Conservation (phyloP, 345 rosid genomes). For the Brassica incana region DNA sequence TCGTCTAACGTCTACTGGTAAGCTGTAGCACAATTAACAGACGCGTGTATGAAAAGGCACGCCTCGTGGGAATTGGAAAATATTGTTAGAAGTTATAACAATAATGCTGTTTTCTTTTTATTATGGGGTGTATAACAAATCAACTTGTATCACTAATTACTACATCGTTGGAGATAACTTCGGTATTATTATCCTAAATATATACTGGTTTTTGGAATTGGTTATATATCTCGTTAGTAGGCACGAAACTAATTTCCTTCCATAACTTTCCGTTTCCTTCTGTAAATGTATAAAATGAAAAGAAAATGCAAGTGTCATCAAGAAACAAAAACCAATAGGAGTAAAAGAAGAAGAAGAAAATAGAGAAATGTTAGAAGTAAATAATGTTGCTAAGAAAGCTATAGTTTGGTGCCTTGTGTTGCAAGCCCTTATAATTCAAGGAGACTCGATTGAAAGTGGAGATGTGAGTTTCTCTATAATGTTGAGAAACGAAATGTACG, state of each 20-base stretch:
- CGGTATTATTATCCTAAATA: not conserved
- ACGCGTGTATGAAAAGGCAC: not conserved
- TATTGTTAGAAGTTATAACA: conserved; percentile 29
- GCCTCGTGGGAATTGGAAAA: not conserved
- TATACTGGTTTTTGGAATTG: conserved; percentile 4
- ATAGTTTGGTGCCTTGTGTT: conserved; percentile 31
- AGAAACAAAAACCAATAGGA: not conserved
- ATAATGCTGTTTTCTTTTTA: conserved; percentile 3
- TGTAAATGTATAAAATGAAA: conserved; percentile 10
- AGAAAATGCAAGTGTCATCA: not conserved
- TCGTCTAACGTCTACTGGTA: not conserved
- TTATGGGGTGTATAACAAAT: conserved; percentile 5
- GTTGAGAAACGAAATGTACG: conserved; percentile 38
- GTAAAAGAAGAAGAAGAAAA: not conserved
- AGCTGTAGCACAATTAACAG: not conserved
- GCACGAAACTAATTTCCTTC: conserved; percentile 25
- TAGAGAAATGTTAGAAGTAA: conserved; percentile 18
- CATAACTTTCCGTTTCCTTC: conserved; percentile 1
- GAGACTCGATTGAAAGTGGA: not conserved
- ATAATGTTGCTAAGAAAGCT: conserved; percentile 11
- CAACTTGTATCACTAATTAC: conserved; percentile 19
- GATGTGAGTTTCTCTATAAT: conserved; percentile 25
- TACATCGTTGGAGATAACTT: conserved; percentile 12
- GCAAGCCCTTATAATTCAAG: conserved; percentile 12
- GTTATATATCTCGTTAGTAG: conserved; percentile 32